These are phyloP conservation scores for Hansenula lynferdii DNA, from an alignment of 1,139 yeast species.

Conservation along the genomic window DNA sequence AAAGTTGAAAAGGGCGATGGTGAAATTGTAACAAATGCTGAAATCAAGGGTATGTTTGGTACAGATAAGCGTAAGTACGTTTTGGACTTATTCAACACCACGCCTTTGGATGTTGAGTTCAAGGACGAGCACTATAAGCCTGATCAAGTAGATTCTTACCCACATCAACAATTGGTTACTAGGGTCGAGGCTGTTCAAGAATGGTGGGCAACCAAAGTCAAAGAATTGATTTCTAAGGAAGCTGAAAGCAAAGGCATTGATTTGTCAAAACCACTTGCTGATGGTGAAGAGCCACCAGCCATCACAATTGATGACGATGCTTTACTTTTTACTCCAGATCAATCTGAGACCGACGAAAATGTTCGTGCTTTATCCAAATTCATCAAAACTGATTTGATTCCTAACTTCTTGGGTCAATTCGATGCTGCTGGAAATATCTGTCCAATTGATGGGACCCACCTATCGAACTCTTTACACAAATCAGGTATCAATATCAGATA, in stretches of 20 bases:
- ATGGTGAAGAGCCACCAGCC: slow-evolving; percentile 35
- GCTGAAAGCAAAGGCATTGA: slow-evolving; percentile 32
- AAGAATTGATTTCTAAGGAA: slow-evolving; percentile 47
- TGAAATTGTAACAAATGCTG: slow-evolving; percentile 64
- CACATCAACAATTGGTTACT: slow-evolving; percentile 72
- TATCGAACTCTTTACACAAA: slow-evolving; percentile 65
- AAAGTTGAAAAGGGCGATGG: slow-evolving; percentile 43
- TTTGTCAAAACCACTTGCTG: slow-evolving; percentile 16
- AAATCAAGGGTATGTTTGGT: slow-evolving; percentile 82
- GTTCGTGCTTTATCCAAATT: slow-evolving; percentile 68
- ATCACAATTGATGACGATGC: slow-evolving; percentile 53
- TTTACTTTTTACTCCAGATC: slow-evolving; percentile 75
- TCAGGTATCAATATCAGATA: slow-evolving; percentile 89
- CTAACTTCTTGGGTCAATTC: slow-evolving; percentile 55
- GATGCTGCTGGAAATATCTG: slow-evolving; percentile 41
- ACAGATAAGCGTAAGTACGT: slow-evolving; percentile 82
- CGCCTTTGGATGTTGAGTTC: slow-evolving; percentile 82
- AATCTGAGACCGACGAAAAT: slow-evolving; percentile 49
- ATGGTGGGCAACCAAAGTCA: slow-evolving; percentile 77
- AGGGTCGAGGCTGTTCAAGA: slow-evolving; percentile 88
- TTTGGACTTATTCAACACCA: slow-evolving; percentile 76
- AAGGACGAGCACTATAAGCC: slow-evolving; percentile 48
- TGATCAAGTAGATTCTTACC: slow-evolving; percentile 47
- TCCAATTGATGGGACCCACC: slow-evolving; percentile 79
- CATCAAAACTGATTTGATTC: slow-evolving; percentile 54